These are phyloP conservation scores for Arabidopsis arenosa DNA, from an alignment of 345 rosid genomes.

Conservation along the genomic window DNA sequence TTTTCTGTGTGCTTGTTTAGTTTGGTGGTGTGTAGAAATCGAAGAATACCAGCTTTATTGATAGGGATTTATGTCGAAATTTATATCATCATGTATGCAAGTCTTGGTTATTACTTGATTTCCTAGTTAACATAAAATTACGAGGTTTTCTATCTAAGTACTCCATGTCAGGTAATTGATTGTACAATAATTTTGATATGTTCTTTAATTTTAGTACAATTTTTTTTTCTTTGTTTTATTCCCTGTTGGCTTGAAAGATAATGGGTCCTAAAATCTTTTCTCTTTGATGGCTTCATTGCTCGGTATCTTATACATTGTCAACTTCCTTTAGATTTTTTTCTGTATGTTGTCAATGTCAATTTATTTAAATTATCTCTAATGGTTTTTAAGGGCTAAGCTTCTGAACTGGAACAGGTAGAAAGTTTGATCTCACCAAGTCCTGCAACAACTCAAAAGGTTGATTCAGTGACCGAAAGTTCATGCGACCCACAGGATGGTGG, in stretches of 20 bases:
- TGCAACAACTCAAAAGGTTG: conserved; percentile 47
- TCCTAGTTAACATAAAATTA: conserved; percentile 6
- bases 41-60: conserved; percentile 11
- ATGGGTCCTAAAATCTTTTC: neutral
- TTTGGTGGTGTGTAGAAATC: conserved; percentile 26
- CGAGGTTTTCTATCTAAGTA: neutral
- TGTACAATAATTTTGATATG: conserved; percentile 10
- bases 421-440: conserved; percentile 46
- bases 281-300: conserved; percentile 19
- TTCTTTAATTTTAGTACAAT: conserved; percentile 16
- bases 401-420: conserved; percentile 50
- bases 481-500: conserved; percentile 45
- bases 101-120: conserved; percentile 16
- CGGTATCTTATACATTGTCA: conserved; percentile 17
- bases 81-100: conserved; percentile 11
- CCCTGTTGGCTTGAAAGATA: conserved; percentile 18
- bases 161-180: conserved; percentile 12
- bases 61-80: conserved; percentile 16
- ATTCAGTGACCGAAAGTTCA: conserved; percentile 50
- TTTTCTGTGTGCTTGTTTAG: conserved; percentile 19
- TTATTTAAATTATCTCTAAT: conserved; percentile 22
- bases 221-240: neutral
- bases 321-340: conserved; percentile 9
- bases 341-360: conserved; percentile 7
- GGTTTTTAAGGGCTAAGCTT: conserved; percentile 47